These are phyloP conservation scores for Verticillium alfalfae DNA, from an alignment of 2,329 filamentous ascomycete species.

Conservation along the genomic window DNA sequence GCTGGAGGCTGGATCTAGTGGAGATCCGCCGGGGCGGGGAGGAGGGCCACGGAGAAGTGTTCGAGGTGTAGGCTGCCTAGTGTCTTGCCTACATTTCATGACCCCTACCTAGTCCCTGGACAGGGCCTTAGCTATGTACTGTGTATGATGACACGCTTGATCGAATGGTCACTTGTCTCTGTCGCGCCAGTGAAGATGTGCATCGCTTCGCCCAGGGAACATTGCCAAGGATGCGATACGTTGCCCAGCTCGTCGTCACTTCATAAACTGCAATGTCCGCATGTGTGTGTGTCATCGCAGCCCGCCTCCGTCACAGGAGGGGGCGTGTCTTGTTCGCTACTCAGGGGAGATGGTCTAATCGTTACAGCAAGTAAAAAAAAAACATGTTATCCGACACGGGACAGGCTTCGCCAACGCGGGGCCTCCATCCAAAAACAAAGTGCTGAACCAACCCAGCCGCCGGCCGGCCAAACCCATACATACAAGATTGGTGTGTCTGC, in stretches of 20 bases:
- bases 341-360: neutral
- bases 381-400: neutral
- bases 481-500: neutral
- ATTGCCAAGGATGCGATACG: too few relatives aligned
- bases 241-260: too few relatives aligned
- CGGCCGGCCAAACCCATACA: neutral
- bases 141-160: neutral
- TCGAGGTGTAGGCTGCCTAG: constrained; percentile 44
- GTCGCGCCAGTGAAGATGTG: too few relatives aligned
- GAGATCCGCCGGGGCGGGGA: constrained; percentile 52
- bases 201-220: too few relatives aligned
- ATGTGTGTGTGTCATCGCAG: neutral
- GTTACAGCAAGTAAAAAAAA: neutral
- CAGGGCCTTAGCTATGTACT: neutral
- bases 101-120: neutral
- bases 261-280: neutral
- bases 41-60: constrained; percentile 58
- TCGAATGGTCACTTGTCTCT: neutral
- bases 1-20: constrained; percentile 61
- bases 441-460: neutral
- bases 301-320: neutral
- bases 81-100: neutral
- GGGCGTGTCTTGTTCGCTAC: neutral
- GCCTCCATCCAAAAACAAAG: neutral
- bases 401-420: neutral